These are phyloP conservation scores for Penicillium diatomitis DNA, from an alignment of 495 filamentous ascomycete species.

Conservation along the genomic window DNA sequence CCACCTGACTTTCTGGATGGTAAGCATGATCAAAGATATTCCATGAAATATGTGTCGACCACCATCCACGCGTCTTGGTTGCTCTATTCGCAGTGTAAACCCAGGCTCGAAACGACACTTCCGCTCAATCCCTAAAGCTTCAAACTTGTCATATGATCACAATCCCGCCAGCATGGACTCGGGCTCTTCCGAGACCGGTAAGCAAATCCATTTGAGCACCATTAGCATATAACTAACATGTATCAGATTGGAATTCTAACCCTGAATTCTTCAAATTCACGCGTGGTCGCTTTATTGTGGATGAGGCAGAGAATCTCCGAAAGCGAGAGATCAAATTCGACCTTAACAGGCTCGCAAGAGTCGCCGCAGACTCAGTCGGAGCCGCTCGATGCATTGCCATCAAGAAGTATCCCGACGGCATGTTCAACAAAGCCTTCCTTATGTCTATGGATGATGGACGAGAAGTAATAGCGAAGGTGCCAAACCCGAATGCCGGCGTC, in stretches of 20 bases:
- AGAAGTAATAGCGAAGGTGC: constrained; percentile 28
- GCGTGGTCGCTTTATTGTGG: constrained; percentile 26
- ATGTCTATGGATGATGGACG: constrained; percentile 33
- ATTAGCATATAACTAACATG: constrained; percentile 8
- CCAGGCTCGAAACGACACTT: constrained; percentile 6
- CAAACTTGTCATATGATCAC: constrained; percentile 1
- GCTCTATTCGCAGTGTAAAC: constrained; percentile 4
- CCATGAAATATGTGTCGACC: constrained; percentile 7
- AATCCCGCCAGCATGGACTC: neutral
- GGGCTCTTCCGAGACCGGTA: constrained; percentile 11
- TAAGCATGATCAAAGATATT: neutral
- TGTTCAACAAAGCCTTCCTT: constrained; percentile 32
- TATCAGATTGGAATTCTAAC: constrained; percentile 26
- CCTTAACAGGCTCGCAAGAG: constrained; percentile 22
- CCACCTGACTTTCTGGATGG: neutral
- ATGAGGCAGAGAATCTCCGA: constrained; percentile 25
- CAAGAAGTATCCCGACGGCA: constrained; percentile 26
- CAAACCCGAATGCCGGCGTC: constrained; percentile 21
- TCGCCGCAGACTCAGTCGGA: constrained; percentile 27
- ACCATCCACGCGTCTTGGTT: constrained; percentile 10
- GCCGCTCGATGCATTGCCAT: constrained; percentile 21
- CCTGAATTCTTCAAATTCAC: constrained; percentile 30
- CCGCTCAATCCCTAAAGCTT: constrained; percentile 9
- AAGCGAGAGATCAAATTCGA: constrained; percentile 28
- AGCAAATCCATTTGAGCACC: constrained; percentile 3